phyloP scores from a whole-genome alignment of 2,329 filamentous ascomycete genomes.

The Colletotrichum karsti region DNA sequence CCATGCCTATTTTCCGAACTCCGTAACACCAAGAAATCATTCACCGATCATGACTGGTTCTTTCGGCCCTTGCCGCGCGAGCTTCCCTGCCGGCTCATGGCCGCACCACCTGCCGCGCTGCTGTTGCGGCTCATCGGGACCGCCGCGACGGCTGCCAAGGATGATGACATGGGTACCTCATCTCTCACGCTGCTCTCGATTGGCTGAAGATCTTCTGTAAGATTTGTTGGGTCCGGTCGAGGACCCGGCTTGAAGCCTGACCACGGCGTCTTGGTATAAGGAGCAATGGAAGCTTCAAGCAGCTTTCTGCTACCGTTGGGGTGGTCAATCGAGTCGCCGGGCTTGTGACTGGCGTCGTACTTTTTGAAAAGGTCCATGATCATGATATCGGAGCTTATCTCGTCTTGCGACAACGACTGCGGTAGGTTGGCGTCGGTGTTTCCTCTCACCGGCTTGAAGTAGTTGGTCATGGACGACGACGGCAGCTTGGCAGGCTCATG shows the following conservation, averaged over 20 bases:
- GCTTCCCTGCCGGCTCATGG: slow-evolving; percentile 66
- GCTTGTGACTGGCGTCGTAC: slow-evolving; percentile 62
- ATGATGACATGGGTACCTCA: slow-evolving; percentile 39
- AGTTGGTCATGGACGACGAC: slow-evolving; percentile 63
- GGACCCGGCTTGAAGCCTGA: slow-evolving; percentile 56
- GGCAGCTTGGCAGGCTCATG: slow-evolving; percentile 67
- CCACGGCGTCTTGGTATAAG: slow-evolving; percentile 56
- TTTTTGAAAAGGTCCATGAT: slow-evolving; percentile 67
- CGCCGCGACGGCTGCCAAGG: slow-evolving; percentile 39
- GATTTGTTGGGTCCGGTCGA: slow-evolving; percentile 56
- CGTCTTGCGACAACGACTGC: slow-evolving; percentile 57
- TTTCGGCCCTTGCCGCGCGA: slow-evolving; percentile 56
- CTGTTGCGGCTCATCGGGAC: slow-evolving; percentile 65
- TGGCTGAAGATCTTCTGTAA: slow-evolving; percentile 60
- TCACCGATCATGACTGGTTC: slow-evolving; percentile 33
- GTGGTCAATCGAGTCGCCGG: slow-evolving; percentile 64
- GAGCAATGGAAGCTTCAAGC: slow-evolving; percentile 62
- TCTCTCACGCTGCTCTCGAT: slow-evolving; percentile 54
- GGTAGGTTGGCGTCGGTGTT: slow-evolving; percentile 66
- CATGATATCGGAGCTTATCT: slow-evolving; percentile 62
- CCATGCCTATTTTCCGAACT: slow-evolving; percentile 12
- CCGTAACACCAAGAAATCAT: slow-evolving; percentile 15
- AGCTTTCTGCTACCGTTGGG: slow-evolving; percentile 62
- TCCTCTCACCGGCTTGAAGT: slow-evolving; percentile 65
- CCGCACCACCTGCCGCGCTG: slow-evolving; percentile 58